Percentiles rank a stretch among this genome's conserved stretches.
Conservation (phyloP, 257 asterid genomes). For the Osmanthus fragrans region DNA sequence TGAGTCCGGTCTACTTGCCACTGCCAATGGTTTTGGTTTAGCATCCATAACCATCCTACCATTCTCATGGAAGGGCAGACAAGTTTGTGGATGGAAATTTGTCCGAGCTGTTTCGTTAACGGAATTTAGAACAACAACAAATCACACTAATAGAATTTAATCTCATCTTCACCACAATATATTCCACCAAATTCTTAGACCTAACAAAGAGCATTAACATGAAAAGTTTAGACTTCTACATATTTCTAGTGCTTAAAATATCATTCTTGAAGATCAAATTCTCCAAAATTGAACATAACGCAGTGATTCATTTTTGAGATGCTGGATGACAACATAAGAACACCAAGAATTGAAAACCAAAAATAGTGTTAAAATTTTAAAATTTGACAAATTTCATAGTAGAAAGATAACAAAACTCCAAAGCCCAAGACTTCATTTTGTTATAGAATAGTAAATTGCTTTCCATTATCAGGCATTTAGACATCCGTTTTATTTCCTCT, state of each 20-base stretch:
- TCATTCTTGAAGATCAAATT: neutral
- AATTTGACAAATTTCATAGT: neutral
- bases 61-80: conserved; percentile 30
- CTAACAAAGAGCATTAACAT: neutral
- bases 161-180: neutral
- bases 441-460: neutral
- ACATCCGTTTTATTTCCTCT: neutral
- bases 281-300: neutral
- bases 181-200: conserved; percentile 2
- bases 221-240: neutral
- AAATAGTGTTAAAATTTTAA: neutral
- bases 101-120: conserved; percentile 28
- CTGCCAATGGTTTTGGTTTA: conserved; percentile 35
- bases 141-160: neutral
- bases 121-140: conserved; percentile 13
- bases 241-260: neutral
- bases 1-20: conserved; percentile 88
- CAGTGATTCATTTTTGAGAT: neutral
- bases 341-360: neutral
- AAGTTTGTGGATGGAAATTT: conserved; percentile 27
- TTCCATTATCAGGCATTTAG: neutral
- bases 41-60: conserved; percentile 36
- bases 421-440: neutral
- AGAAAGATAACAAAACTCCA: neutral
- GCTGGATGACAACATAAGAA: neutral